Conservation (phyloP, 169 alveolate species). For the Sarcocystis neurona region DNA sequence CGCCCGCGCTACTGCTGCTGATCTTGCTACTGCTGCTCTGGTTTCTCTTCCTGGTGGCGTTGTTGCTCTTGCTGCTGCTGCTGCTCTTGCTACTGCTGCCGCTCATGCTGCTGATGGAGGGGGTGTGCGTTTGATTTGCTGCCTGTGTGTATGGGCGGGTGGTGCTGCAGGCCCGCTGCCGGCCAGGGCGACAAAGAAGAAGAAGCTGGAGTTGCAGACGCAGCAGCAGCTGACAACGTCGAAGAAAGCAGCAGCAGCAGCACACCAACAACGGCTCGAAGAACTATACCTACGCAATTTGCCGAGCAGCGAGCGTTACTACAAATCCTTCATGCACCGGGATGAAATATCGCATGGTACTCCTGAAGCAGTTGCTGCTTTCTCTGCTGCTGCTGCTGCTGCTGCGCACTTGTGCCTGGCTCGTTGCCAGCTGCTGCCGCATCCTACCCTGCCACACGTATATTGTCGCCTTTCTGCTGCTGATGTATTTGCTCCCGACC, state of each 20-base stretch:
- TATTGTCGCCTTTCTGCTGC: not conserved
- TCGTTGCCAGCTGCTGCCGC: not conserved
- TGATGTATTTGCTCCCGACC: not conserved
- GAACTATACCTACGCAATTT: conserved; percentile 77
- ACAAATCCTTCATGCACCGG: conserved; percentile 89
- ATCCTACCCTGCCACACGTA: not conserved
- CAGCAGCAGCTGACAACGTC: not conserved
- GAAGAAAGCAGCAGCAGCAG: not conserved
- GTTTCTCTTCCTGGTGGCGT: not conserved
- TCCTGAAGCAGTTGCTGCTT: conserved; percentile 41
- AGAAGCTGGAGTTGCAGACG: not conserved
- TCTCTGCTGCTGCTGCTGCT: not conserved
- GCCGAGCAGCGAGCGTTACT: conserved; percentile 84
- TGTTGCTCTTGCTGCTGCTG: not conserved
- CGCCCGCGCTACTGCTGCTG: too few species aligned
- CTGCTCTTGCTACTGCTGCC: not conserved
- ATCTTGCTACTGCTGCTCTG: too few species aligned
- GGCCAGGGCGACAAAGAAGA: too few species aligned
- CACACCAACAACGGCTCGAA: conserved; percentile 63
- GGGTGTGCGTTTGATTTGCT: not conserved
- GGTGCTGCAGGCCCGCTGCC: not conserved
- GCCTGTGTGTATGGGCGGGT: not conserved
- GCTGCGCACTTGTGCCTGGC: not conserved
- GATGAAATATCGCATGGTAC: conserved; percentile 83
- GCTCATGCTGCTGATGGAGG: not conserved